phyloP scores from a whole-genome alignment of 192 early-diverging fungal genomes.

The Spinellus fusiger region DNA sequence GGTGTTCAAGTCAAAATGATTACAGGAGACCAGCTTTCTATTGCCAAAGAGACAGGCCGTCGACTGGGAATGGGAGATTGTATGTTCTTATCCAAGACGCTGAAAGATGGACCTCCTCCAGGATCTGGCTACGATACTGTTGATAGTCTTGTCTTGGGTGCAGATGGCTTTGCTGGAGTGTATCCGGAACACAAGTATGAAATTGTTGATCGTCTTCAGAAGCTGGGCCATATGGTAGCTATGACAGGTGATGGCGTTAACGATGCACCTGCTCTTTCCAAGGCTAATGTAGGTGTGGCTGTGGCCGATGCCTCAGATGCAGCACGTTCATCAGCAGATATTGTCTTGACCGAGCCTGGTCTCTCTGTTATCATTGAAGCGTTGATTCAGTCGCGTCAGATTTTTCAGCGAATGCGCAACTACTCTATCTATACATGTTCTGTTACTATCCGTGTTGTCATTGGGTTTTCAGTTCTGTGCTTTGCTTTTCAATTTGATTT shows the following conservation, averaged over 20 bases:
- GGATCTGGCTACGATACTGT: constrained; percentile 48
- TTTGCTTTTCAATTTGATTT: constrained; percentile 80
- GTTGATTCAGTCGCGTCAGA: constrained; percentile 83
- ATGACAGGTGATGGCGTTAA: constrained; percentile 76
- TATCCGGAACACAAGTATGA: constrained; percentile 69
- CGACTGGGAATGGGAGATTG: constrained; percentile 65
- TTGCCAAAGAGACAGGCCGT: constrained; percentile 78
- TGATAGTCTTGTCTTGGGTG: constrained; percentile 54
- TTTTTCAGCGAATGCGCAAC: constrained; percentile 95
- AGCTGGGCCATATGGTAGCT: constrained; percentile 64
- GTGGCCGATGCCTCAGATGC: constrained; percentile 73
- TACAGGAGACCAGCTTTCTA: constrained; percentile 86
- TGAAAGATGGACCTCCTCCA: constrained; percentile 59
- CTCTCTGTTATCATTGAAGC: constrained; percentile 88
- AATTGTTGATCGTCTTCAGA: constrained; percentile 62
- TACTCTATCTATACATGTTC: constrained; percentile 91
- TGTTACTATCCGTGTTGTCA: constrained; percentile 75
- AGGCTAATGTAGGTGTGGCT: constrained; percentile 70
- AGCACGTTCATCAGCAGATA: constrained; percentile 71
- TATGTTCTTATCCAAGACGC: constrained; percentile 61
- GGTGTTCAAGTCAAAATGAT: constrained; percentile 92
- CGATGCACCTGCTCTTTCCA: constrained; percentile 65
- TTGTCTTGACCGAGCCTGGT: constrained; percentile 74
- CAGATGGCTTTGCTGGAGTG: constrained; percentile 63
- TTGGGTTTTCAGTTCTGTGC: constrained; percentile 62